Base-by-base conservation (phyloP, 2,329 filamentous ascomycete species). In the Ceratocystis smalleyi region DNA sequence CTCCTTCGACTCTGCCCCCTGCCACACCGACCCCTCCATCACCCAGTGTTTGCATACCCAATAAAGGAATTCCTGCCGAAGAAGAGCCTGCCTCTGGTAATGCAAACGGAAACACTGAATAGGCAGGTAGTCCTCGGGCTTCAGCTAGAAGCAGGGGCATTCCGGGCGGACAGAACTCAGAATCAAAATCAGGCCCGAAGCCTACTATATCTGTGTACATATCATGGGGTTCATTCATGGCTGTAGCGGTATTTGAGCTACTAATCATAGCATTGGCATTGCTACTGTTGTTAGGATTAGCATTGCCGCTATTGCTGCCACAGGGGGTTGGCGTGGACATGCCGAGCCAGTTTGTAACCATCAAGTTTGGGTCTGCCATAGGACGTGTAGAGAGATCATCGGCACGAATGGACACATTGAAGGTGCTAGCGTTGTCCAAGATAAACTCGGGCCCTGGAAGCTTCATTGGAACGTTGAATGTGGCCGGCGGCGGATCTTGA, bases 71-170 rank as follows among this genome's bases (percentile, higher is more conserved):
- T 1, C 24, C 60, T 19, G 60, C n/a, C 12, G 60, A 51, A 7
- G 60, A 30, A 7, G 43, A 32, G 15, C 60, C 60, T 12, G 60
- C 17, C 6, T 47, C 60, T 5, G 63, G 63, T 27, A 51, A 40
- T 19, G 60, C 51, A 59, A 65, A 65, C 12, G 64, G 64, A 45
- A 62, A 64, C 30, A 64, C 57, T 12, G 57, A 59, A 22, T 54
- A 64, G 32, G 63, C 57, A 5, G 67, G 66, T 15, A 68, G n/a
- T 8, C 68, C 68, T n/a, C 67, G 67, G 17, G 68, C 68, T 47
- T 68, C 65, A 17, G 68, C 68, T 8, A 68, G 59, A 5, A 67
- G 27, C 24, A 66, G 40, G 1, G 68, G 68, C 64, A 67, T 68
- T 30, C 67, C 68, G 1, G 67, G 68, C 10, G 67, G 64, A 43